These are phyloP conservation scores for Sideroxylon spinosum DNA, from an alignment of 179 eudicot species.

Conservation along the genomic window DNA sequence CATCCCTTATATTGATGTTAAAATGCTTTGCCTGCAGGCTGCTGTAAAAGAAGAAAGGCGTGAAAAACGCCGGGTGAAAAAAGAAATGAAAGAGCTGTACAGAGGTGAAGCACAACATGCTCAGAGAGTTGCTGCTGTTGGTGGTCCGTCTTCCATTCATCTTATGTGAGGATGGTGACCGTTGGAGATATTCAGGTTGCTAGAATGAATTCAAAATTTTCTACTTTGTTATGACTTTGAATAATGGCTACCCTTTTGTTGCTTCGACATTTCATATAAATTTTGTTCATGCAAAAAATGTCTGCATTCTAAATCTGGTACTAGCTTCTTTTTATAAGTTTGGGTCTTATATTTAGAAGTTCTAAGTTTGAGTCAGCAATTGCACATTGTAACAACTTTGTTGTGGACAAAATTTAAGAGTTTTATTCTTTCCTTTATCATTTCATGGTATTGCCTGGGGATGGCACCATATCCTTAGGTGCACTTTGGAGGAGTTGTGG, in stretches of 20 bases:
- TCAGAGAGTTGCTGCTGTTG: conserved; percentile 68
- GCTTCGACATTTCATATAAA: not conserved
- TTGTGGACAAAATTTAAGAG: too few relatives aligned
- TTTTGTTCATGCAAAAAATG: not conserved
- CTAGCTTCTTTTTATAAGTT: not conserved
- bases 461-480: too few relatives aligned
- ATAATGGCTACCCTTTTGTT: not conserved
- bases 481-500: too few relatives aligned
- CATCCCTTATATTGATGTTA: not conserved
- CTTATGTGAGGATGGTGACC: conserved; percentile 44
- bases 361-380: not conserved
- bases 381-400: too few relatives aligned
- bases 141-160: conserved; percentile 85
- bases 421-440: too few relatives aligned
- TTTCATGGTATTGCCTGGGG: too few relatives aligned
- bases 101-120: conserved; percentile 72
- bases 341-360: not conserved
- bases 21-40: conserved; percentile 34
- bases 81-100: conserved; percentile 69
- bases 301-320: not conserved
- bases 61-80: conserved; percentile 75
- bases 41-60: conserved; percentile 80
- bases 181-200: conserved; percentile 4
- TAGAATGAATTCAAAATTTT: not conserved
- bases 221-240: not conserved